phyloP scores from a whole-genome alignment of 2,329 filamentous ascomycete genomes.

The Calonectria hawksworthii region DNA sequence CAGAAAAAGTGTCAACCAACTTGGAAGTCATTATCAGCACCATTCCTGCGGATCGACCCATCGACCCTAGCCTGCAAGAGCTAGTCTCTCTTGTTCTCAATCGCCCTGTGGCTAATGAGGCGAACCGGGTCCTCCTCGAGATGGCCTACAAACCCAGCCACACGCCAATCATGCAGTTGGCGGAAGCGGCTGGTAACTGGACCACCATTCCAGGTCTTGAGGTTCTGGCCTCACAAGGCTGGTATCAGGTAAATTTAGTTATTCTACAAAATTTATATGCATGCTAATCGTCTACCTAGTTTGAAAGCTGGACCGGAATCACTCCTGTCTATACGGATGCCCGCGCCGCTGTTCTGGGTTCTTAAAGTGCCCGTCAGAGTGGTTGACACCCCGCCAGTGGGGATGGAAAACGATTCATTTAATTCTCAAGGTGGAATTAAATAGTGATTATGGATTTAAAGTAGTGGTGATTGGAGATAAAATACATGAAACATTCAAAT shows the following conservation, averaged over 20 bases:
- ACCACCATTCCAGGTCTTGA: constrained; percentile 88
- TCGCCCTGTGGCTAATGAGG: constrained; percentile 51
- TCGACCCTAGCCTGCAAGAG: constrained; percentile 79
- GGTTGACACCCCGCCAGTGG: background rate
- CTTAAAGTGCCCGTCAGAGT: constrained; percentile 18
- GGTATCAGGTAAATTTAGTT: constrained; percentile 77
- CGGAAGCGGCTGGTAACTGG: constrained; percentile 81
- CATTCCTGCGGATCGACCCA: constrained; percentile 88
- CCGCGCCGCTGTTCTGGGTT: constrained; percentile 69
- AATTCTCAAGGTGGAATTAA: background rate
- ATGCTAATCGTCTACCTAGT: constrained; percentile 61
- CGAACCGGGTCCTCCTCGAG: constrained; percentile 79
- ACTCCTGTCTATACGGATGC: constrained; percentile 79
- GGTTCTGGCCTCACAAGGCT: constrained; percentile 89
- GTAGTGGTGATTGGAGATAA: background rate
- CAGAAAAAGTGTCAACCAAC: constrained; percentile 65
- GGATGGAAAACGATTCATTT: background rate
- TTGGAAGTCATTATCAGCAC: constrained; percentile 84
- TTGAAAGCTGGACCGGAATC: constrained; percentile 88
- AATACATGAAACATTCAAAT: background rate
- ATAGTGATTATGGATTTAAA: background rate
- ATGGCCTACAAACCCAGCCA: constrained; percentile 95
- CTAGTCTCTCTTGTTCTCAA: constrained; percentile 70
- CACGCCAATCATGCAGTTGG: constrained; percentile 88
- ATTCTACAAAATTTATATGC: background rate